These are phyloP conservation scores for Ogataea wickerhamii DNA, from an alignment of 805 yeast species.

Conservation along the genomic window DNA sequence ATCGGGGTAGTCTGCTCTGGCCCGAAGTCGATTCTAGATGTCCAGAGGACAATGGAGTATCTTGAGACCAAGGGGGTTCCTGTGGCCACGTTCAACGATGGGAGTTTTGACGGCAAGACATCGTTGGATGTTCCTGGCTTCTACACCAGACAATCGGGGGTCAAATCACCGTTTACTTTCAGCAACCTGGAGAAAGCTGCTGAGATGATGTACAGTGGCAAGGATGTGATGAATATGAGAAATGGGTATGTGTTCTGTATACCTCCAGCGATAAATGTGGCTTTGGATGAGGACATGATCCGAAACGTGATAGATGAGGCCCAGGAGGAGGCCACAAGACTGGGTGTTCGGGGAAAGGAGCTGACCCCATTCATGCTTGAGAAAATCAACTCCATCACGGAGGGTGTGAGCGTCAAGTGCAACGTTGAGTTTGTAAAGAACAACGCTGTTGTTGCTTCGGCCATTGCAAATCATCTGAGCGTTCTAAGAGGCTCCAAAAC, in stretches of 20 bases:
- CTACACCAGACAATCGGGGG: conserved; percentile 73
- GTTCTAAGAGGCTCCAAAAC: conserved; percentile 25
- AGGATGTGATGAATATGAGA: conserved; percentile 43
- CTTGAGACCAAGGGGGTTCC: conserved; percentile 89
- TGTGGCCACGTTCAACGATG: conserved; percentile 55
- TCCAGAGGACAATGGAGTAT: conserved; percentile 76
- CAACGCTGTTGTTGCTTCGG: conserved; percentile 66
- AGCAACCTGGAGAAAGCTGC: conserved; percentile 59
- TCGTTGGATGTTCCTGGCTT: conserved; percentile 72
- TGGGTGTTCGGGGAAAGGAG: conserved; percentile 63
- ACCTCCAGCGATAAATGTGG: conserved; percentile 69
- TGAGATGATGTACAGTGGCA: conserved; percentile 46
- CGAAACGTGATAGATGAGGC: conserved; percentile 57
- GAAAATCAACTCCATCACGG: conserved; percentile 61
- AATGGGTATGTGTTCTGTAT: conserved; percentile 79
- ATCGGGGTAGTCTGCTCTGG: conserved; percentile 93
- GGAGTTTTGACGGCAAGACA: conserved; percentile 36
- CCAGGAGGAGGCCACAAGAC: conserved; percentile 46
- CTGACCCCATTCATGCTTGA: conserved; percentile 74
- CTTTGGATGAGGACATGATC: conserved; percentile 54
- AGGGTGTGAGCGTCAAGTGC: conserved; percentile 65
- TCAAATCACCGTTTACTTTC: conserved; percentile 64
- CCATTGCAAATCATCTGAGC: conserved; percentile 56
- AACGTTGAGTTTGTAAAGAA: conserved; percentile 74
- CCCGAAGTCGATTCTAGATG: conserved; percentile 81